A percentile compares a stretch with the other conserved stretches of the same genome.
Evolutionary conservation across 352 stramenopile species (phyloP).

Genomic region (Phytophthora hybrid): DNA sequence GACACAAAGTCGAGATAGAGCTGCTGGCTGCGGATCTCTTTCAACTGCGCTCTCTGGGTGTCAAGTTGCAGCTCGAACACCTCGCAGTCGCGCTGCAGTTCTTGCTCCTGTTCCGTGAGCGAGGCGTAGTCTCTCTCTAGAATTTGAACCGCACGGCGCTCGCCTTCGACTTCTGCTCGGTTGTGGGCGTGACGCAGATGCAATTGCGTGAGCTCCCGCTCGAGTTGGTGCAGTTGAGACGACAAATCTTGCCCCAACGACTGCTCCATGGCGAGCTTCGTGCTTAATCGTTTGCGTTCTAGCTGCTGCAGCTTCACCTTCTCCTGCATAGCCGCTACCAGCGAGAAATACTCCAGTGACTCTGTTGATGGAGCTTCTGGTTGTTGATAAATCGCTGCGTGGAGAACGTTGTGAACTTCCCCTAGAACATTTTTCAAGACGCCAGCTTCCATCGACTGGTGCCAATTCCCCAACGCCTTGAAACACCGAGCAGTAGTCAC

Average conservation of each 20-base stretch:
- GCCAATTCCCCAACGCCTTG: slow-evolving; percentile 33
- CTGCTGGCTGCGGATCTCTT: slow-evolving; percentile 59
- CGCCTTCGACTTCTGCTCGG: slow-evolving; percentile 50
- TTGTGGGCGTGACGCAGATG: slow-evolving; percentile 45
- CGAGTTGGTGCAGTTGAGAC: slow-evolving; percentile 40
- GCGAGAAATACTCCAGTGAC: slow-evolving; percentile 29
- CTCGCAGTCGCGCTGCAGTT: slow-evolving; percentile 55
- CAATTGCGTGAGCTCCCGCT: slow-evolving; percentile 49
- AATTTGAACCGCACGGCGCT: slow-evolving; percentile 44
- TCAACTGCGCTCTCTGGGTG: slow-evolving; percentile 45
- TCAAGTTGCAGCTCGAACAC: slow-evolving; percentile 48
- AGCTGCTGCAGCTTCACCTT: slow-evolving; percentile 30
- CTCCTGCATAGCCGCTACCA: slow-evolving; percentile 29
- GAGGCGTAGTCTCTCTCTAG: slow-evolving; percentile 63
- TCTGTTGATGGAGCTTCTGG: background rate
- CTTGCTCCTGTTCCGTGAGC: slow-evolving; percentile 53
- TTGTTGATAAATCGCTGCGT: slow-evolving; percentile 20
- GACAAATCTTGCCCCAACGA: slow-evolving; percentile 52
- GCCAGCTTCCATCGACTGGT: slow-evolving; percentile 25
- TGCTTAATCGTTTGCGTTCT: slow-evolving; percentile 26
- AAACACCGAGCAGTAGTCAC: slow-evolving; percentile 47
- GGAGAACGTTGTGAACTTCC: slow-evolving; percentile 25
- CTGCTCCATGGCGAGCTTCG: slow-evolving; percentile 58
- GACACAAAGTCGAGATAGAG: slow-evolving; percentile 70
- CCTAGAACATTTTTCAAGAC: slow-evolving; percentile 37